A percentile compares a stretch with the other conserved stretches of the same genome.
These are phyloP conservation scores for Neospermospora avenae DNA, from an alignment of 2,329 filamentous ascomycete genomes.

Conservation along the genomic window DNA sequence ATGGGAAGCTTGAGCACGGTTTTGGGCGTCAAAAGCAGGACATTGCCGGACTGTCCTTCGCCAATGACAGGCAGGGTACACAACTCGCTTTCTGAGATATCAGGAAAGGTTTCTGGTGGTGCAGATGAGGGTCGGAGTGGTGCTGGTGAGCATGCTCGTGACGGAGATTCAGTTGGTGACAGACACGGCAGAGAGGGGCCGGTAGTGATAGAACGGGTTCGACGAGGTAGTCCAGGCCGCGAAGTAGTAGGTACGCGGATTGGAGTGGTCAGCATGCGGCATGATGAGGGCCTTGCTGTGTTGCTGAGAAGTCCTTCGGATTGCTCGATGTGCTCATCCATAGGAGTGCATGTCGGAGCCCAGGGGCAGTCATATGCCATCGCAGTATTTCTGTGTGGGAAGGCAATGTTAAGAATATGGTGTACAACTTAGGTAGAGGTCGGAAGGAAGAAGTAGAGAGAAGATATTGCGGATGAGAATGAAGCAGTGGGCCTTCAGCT, in stretches of 20 bases:
- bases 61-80: background rate
- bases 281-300: background rate
- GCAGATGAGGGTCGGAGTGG: background rate
- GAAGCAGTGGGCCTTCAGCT: too few species aligned
- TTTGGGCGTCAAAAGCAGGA: background rate
- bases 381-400: background rate
- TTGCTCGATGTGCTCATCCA: background rate
- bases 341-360: background rate
- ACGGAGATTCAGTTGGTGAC: background rate
- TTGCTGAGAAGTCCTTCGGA: background rate
- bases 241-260: background rate
- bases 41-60: slow-evolving; percentile 1
- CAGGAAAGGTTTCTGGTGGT: background rate
- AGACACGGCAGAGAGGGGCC: background rate
- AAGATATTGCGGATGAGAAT: too few species aligned
- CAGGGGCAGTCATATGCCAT: background rate
- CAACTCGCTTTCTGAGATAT: background rate
- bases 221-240: background rate
- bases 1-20: slow-evolving; percentile 4
- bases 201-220: background rate
- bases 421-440: background rate
- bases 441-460: background rate
- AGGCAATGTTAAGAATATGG: background rate
- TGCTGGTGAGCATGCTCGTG: background rate
- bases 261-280: background rate